phyloP scores from a whole-genome alignment of 2,329 filamentous ascomycete species.

The Fusarium sp. region DNA sequence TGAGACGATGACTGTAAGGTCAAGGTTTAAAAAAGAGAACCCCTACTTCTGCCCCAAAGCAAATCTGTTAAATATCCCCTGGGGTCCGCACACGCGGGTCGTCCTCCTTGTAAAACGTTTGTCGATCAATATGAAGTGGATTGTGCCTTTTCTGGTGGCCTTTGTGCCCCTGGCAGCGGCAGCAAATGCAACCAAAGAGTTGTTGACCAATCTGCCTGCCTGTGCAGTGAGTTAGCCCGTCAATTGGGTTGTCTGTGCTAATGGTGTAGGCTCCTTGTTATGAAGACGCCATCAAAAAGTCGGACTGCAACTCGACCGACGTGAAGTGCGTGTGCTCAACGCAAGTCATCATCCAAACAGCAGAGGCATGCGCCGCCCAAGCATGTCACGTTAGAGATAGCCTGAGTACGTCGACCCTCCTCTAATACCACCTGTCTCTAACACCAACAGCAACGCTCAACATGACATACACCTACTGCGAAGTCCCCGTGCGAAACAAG shows the following conservation, averaged over 20 bases:
- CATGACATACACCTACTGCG: conserved; percentile 31
- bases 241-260: background rate
- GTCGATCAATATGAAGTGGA: conserved; percentile 41
- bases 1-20: conserved; percentile 10
- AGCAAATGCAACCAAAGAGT: conserved; percentile 21
- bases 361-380: conserved; percentile 13
- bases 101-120: conserved; percentile 9
- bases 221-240: conserved; percentile 31
- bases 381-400: conserved; percentile 7
- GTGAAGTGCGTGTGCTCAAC: conserved; percentile 38
- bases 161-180: conserved; percentile 29
- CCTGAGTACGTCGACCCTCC: background rate
- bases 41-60: background rate
- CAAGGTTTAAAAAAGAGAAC: background rate
- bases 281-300: conserved; percentile 3
- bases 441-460: conserved; percentile 6
- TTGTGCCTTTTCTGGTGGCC: conserved; percentile 30
- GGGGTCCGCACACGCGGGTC: conserved; percentile 3
- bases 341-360: conserved; percentile 28
- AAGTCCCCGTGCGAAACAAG: conserved; percentile 18
- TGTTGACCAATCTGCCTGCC: conserved; percentile 27
- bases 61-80: conserved; percentile 19
- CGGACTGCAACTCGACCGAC: conserved; percentile 32
- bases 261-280: conserved; percentile 16
- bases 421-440: background rate